These are phyloP conservation scores for Zymoseptoria pseudotritici DNA, from an alignment of 2,329 filamentous ascomycete genomes.

Conservation along the genomic window DNA sequence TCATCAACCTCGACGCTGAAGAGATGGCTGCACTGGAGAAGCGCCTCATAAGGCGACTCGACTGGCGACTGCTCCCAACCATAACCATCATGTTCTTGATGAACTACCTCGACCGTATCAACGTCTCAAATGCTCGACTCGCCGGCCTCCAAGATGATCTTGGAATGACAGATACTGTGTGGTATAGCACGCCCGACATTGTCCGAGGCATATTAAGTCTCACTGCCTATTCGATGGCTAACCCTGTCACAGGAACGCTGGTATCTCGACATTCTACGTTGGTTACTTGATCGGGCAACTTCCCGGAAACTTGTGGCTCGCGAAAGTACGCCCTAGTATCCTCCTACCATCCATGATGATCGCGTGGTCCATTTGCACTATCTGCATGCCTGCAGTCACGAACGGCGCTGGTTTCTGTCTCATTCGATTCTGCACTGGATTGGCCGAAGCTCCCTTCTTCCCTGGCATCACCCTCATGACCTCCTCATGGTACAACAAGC, in stretches of 20 bases:
- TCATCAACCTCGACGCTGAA: conserved; percentile 20
- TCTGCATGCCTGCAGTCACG: conserved; percentile 39
- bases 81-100: conserved; percentile 30
- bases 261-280: conserved; percentile 40
- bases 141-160: conserved; percentile 35
- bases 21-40: conserved; percentile 26
- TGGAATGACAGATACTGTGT: conserved; percentile 28
- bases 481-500: conserved; percentile 43
- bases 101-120: conserved; percentile 34
- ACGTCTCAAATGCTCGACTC: conserved; percentile 35
- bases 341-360: conserved; percentile 36
- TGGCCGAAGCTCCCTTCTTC: conserved; percentile 35
- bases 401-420: conserved; percentile 31
- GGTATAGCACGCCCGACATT: conserved; percentile 8
- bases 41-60: conserved; percentile 22
- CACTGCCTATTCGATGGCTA: background rate
- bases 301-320: conserved; percentile 42
- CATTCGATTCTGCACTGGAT: conserved; percentile 33
- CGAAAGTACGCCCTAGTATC: conserved; percentile 31
- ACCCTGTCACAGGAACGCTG: conserved; percentile 21
- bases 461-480: conserved; percentile 32
- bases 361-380: conserved; percentile 38
- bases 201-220: background rate
- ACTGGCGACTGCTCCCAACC: conserved; percentile 27
- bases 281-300: conserved; percentile 37